Conservation (phyloP, 139 green algal species). For the Chlamydomonas asymmetrica region DNA sequence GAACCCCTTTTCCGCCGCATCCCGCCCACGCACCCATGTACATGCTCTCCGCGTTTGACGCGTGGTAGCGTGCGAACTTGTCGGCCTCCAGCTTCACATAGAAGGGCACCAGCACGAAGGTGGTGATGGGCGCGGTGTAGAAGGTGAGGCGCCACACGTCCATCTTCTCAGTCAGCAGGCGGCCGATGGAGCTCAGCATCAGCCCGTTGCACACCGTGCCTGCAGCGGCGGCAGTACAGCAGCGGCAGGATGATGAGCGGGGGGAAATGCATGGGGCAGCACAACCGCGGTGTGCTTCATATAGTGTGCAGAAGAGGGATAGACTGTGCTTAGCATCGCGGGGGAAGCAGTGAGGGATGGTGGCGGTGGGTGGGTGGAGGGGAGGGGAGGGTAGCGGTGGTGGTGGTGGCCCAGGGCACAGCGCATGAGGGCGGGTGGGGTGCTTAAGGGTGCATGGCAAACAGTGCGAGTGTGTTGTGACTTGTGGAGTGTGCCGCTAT, state of each 20-base stretch:
- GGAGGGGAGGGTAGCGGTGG: not conserved
- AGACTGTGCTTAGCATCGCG: too few species aligned
- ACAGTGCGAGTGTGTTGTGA: too few species aligned
- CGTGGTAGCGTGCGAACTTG: conserved; percentile 7
- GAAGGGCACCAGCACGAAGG: conserved; percentile 59
- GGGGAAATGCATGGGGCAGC: not conserved
- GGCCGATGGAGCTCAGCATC: conserved; percentile 47
- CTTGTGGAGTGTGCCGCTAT: too few species aligned
- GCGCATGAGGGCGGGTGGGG: too few species aligned
- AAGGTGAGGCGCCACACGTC: conserved; percentile 77
- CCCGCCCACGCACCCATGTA: not conserved
- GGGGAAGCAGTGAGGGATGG: not conserved
- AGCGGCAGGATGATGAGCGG: not conserved
- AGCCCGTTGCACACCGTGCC: conserved; percentile 52
- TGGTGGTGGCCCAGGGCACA: too few species aligned
- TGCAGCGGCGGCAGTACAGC: conserved; percentile 5
- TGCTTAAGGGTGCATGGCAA: too few species aligned
- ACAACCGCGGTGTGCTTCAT: too few species aligned
- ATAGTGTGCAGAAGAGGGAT: too few species aligned
- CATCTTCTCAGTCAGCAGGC: conserved; percentile 66
- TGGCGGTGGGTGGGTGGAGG: not conserved
- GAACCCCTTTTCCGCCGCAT: too few species aligned
- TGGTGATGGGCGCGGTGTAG: conserved; percentile 74
- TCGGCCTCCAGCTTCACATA: conserved; percentile 42
- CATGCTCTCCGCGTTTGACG: not conserved